Base-by-base conservation (phyloP, 441 rosid species). In the Biscutella laevigata region DNA sequence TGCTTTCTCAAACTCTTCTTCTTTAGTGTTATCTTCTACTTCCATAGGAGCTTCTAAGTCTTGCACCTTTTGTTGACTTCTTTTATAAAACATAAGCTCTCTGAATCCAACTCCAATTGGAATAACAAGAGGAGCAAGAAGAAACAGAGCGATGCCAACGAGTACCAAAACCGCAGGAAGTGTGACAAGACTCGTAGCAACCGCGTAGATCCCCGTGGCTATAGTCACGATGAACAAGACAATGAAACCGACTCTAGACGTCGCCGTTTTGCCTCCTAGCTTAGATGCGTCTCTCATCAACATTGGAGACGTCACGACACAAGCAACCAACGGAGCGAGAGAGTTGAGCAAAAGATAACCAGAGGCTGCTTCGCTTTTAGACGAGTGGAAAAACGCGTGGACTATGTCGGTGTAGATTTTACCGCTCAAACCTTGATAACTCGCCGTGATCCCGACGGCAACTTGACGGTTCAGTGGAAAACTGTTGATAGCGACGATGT, bases 361-460 rank as follows among this genome's bases (percentile, higher is more conserved):
- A 7, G 70, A 57, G 1, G 96, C 92, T 48, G 62, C 84, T 28
- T 57, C 49, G 0, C 9, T 14, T 2, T 70, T 71, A 10, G 81
- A 70, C 20, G 62, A 36, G 35, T 42, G 21, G 53, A 67, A 61
- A 1, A 74, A 19, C 6, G 71, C 68, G 3, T 76, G 55, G 4
- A 84, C 92, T 0, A 81, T 33, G 40, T 62, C 74, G 6, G 98
- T 78, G 67, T 84, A 90, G 10, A 90, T 61, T 46, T 80, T 80
- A 34, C 95, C 92, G 20, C 92, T 86, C 42, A 89, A 62, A 11
- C 97, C 95, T 38, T 72, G 77, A 57, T 84, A 90, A 57, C 94
- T 81, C 0, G 88, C 66, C 29, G 78, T 71, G 37, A 90, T 60
- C n/a, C 97, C 97, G 0, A 79, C 83, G 0, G 84, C 86, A 0